Conservation (phyloP, 1,139 yeast species). For the Kluyveromyces sp. region DNA sequence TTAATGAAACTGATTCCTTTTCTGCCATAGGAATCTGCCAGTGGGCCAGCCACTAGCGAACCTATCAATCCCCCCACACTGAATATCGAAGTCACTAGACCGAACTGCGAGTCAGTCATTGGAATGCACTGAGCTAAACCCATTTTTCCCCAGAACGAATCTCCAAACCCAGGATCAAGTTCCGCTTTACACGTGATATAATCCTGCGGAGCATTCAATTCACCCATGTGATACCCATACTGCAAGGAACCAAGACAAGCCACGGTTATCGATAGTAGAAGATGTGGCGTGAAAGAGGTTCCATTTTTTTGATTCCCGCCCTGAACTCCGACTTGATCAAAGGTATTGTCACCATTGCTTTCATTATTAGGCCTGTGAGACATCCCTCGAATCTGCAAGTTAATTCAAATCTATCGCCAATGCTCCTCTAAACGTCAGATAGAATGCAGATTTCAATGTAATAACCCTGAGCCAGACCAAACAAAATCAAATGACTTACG, state of each 20-base stretch:
- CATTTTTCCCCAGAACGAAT: conserved; percentile 24
- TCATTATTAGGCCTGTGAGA: background rate
- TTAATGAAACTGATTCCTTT: conserved; percentile 51
- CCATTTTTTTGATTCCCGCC: background rate
- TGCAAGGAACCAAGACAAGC: conserved; percentile 74
- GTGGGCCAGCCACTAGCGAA: conserved; percentile 60
- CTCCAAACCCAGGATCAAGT: conserved; percentile 23
- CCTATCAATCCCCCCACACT: conserved; percentile 83
- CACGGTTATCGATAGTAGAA: conserved; percentile 34
- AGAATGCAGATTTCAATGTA: too few relatives aligned
- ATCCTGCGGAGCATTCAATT: conserved; percentile 74
- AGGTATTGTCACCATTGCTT: background rate
- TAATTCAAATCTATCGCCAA: too few relatives aligned
- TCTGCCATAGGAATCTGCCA: conserved; percentile 69
- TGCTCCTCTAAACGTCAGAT: too few relatives aligned
- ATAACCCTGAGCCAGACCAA: too few relatives aligned
- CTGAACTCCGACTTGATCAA: background rate
- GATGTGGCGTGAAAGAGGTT: conserved; percentile 5
- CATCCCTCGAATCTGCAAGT: background rate
- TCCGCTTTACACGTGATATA: conserved; percentile 45
- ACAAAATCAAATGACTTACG: too few relatives aligned
- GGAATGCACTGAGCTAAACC: conserved; percentile 47
- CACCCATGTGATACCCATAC: conserved; percentile 87
- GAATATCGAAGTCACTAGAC: conserved; percentile 75
- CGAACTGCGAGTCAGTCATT: conserved; percentile 58